Evolutionary conservation across 306 rosid species (phyloP).

Genomic region (Hippophae tibetana): DNA sequence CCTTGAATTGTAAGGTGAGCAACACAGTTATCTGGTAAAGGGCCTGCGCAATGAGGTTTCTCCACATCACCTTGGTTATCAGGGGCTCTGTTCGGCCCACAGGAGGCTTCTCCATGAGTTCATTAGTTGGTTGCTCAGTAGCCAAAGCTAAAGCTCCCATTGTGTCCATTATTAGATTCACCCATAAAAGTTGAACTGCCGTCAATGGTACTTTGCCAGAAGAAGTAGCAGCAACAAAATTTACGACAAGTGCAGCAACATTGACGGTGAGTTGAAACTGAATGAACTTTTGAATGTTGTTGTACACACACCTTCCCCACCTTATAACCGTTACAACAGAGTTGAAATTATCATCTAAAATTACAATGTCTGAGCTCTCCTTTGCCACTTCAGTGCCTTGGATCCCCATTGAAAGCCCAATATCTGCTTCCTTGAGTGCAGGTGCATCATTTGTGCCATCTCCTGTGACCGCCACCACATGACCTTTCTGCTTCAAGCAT

Average conservation of each 20-base stretch:
- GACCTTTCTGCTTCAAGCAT: slow-evolving; percentile 16
- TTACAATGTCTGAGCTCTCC: slow-evolving; percentile 14
- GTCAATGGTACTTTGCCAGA: slow-evolving; percentile 14
- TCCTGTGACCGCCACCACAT: slow-evolving; percentile 14
- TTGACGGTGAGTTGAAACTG: slow-evolving; percentile 12
- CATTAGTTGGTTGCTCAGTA: slow-evolving; percentile 12
- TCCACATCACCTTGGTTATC: slow-evolving; percentile 17
- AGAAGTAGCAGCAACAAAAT: slow-evolving; percentile 8
- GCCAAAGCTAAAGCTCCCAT: slow-evolving; percentile 11
- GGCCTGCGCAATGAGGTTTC: slow-evolving; percentile 16
- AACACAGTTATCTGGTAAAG: slow-evolving; percentile 6
- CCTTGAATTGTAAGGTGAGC: slow-evolving; percentile 15
- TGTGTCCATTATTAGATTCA: slow-evolving; percentile 19
- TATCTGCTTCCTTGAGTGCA: slow-evolving; percentile 15
- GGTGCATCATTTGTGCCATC: slow-evolving; percentile 19
- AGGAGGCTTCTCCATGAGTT: slow-evolving; percentile 14
- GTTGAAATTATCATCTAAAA: slow-evolving; percentile 1
- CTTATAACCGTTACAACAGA: slow-evolving; percentile 12
- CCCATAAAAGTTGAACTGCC: slow-evolving; percentile 10
- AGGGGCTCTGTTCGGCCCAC: slow-evolving; percentile 9
- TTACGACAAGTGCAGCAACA: slow-evolving; percentile 11
- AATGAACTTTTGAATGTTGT: slow-evolving; percentile 14
- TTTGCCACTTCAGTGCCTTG: slow-evolving; percentile 17
- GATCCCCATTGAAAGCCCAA: slow-evolving; percentile 19
- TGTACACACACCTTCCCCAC: slow-evolving; percentile 8